phyloP scores from a whole-genome alignment of 176 grass and related monocot genomes.

The Musa itinerans region DNA sequence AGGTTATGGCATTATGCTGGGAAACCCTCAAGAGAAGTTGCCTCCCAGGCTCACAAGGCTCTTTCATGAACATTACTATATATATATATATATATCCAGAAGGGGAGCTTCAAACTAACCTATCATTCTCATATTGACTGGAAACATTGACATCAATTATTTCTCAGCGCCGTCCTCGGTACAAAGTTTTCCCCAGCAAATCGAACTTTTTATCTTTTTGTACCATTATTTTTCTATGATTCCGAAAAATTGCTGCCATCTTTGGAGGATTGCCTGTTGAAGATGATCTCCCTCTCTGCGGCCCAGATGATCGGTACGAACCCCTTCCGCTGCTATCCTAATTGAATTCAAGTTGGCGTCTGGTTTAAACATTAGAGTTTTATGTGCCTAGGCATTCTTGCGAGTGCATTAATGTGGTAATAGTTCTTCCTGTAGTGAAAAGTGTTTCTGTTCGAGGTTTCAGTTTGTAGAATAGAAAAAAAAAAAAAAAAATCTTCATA shows the following conservation, averaged over 20 bases:
- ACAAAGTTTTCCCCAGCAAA: not conserved
- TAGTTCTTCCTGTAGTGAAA: no score
- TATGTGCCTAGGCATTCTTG: not conserved
- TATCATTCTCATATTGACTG: not conserved
- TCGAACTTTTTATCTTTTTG: no score
- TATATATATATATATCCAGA: not conserved
- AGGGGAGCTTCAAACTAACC: not conserved
- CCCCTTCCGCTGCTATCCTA: no score
- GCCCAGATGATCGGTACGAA: no score
- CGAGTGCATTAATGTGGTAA: not conserved
- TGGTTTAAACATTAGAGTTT: not conserved
- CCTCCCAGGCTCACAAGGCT: conserved; percentile 51
- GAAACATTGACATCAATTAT: not conserved
- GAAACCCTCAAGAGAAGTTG: conserved; percentile 74
- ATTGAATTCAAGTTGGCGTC: not conserved
- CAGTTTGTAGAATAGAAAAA: no score
- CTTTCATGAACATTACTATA: conserved; percentile 32
- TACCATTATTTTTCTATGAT: no score
- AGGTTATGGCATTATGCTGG: conserved; percentile 74
- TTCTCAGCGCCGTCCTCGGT: not conserved
- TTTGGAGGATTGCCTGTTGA: no score
- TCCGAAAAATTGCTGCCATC: no score
- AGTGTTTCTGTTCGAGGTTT: no score
- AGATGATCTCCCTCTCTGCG: no score
- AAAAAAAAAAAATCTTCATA: no score